Evolutionary conservation across 1,284 basidiomycete genomes (phyloP).

Genomic region (Heterobasidion parviporum): DNA sequence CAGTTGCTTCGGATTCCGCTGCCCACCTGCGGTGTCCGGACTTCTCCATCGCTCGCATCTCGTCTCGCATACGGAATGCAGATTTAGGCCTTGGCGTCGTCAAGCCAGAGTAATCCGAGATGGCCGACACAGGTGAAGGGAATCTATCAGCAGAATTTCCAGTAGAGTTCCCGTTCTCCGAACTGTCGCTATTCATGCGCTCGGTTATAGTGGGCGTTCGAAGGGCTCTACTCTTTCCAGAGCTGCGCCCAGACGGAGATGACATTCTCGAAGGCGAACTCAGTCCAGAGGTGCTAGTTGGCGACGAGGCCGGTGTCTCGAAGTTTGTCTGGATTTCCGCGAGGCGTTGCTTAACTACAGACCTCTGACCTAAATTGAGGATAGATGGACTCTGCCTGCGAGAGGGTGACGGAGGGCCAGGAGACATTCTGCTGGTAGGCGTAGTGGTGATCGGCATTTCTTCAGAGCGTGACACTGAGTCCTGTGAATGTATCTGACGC

Average conservation of each 20-base stretch:
- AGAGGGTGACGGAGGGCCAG: conserved; percentile 11
- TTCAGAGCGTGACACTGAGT: conserved; percentile 10
- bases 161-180: background rate
- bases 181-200: background rate
- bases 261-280: background rate
- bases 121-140: conserved; percentile 7
- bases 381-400: conserved; percentile 41
- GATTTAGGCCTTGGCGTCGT: conserved; percentile 8
- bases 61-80: conserved; percentile 11
- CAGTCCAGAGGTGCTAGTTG: background rate
- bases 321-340: conserved; percentile 33
- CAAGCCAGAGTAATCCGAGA: background rate
- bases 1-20: background rate
- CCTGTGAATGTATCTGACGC: conserved; percentile 6
- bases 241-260: background rate
- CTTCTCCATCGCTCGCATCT: conserved; percentile 7
- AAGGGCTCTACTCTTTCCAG: background rate
- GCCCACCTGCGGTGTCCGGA: background rate
- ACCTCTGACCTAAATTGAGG: conserved; percentile 37
- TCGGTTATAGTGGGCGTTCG: background rate
- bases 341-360: conserved; percentile 44
- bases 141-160: background rate
- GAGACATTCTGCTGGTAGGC: conserved; percentile 8
- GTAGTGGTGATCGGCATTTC: background rate
- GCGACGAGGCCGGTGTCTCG: background rate